A percentile compares a stretch with the other conserved stretches of the same genome.
Evolutionary conservation across 257 asterid species (phyloP).

Genomic region (Ehretia macrophylla): DNA sequence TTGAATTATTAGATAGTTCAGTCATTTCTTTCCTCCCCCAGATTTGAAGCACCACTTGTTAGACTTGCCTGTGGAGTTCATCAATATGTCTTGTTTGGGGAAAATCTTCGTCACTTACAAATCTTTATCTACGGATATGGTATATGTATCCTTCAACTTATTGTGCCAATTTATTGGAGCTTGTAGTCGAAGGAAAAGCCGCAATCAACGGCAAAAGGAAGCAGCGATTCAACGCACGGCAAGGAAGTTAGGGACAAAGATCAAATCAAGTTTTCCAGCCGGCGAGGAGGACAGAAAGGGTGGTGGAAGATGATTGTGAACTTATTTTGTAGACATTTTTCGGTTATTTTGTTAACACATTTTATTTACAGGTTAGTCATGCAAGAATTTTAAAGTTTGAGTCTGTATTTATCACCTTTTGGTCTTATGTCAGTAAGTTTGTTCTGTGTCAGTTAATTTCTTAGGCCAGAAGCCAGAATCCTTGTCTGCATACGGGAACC

Average conservation of each 20-base stretch:
- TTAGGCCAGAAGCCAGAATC: too few species aligned
- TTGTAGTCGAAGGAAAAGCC: slow-evolving; percentile 66
- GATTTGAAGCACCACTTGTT: too few species aligned
- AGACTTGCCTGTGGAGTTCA: not conserved
- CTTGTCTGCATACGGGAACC: too few species aligned
- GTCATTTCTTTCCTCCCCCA: too few species aligned
- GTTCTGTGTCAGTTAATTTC: too few species aligned
- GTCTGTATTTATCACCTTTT: too few species aligned
- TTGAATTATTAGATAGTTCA: too few species aligned
- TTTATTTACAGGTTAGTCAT: slow-evolving; percentile 26
- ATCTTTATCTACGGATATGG: not conserved
- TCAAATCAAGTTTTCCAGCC: slow-evolving; percentile 30
- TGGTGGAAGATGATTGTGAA: slow-evolving; percentile 27
- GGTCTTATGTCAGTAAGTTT: too few species aligned
- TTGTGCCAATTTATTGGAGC: slow-evolving; percentile 3
- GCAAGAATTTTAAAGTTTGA: not conserved
- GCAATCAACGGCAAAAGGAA: slow-evolving; percentile 53
- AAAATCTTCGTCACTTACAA: too few species aligned
- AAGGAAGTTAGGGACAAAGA: slow-evolving; percentile 59
- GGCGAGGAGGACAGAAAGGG: slow-evolving; percentile 35
- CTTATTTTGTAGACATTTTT: not conserved
- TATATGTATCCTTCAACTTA: not conserved
- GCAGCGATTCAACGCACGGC: slow-evolving; percentile 54
- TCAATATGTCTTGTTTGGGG: not conserved
- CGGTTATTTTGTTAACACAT: not conserved